Evolutionary conservation across 140 eudicot species (phyloP).

Genomic region (Anethum foeniculum): DNA sequence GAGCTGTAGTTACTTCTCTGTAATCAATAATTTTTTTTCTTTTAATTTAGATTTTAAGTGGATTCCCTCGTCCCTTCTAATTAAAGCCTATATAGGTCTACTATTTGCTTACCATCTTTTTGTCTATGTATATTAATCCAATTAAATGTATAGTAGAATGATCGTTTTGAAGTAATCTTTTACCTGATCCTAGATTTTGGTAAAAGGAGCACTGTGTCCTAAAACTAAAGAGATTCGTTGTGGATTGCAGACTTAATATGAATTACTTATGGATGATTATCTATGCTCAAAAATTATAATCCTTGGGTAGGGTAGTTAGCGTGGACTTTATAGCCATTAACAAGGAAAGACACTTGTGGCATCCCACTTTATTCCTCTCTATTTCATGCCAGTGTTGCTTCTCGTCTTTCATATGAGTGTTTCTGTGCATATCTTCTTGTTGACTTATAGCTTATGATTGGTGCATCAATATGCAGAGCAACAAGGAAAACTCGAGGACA

Average conservation of each 20-base stretch:
- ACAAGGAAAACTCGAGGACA: conserved; percentile 57
- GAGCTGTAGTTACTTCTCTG: not conserved
- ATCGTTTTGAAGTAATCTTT: not conserved
- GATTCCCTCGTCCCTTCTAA: not conserved
- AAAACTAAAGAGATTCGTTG: not conserved
- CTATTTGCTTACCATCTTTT: not conserved
- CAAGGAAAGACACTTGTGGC: not conserved
- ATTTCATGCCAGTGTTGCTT: not conserved
- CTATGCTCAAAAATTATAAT: not conserved
- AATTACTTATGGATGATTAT: not conserved
- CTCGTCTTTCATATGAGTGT: not conserved
- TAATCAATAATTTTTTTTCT: not conserved
- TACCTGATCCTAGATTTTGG: not conserved
- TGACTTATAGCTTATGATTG: not conserved
- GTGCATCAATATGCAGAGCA: conserved; percentile 40
- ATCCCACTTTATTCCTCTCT: not conserved
- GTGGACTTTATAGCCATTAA: not conserved
- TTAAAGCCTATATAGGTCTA: not conserved
- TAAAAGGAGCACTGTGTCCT: not conserved
- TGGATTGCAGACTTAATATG: not conserved
- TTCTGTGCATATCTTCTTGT: not conserved
- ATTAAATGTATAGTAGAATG: not conserved
- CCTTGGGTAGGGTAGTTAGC: not conserved
- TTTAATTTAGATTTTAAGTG: not conserved
- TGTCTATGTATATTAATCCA: not conserved